Evolutionary conservation across 2,329 filamentous ascomycete genomes (phyloP), one percentile per base, ranked within the genome.

Genomic region (Dothistroma pini): DNA sequence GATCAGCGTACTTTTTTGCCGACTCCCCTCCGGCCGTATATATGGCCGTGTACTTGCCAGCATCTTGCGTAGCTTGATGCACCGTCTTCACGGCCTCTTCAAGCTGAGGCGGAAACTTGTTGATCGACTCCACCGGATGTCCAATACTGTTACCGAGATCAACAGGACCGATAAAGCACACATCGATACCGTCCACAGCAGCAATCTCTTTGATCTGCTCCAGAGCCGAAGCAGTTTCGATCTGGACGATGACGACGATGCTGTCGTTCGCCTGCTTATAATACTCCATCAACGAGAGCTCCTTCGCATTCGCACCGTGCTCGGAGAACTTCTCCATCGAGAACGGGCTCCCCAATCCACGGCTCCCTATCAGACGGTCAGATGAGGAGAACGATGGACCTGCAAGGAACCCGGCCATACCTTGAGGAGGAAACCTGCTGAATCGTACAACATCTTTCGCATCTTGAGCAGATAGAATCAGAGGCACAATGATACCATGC

Each of bases 91-190:
- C 83, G 1, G 83, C 83, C 9, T 76, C 72, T 38, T 79, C 77
- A 52, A 85, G 68, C 62, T 84, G 80, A 1, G 77, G 76, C 50
- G 80, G 77, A 72, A 83, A 81, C 3, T 71, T 74, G 6, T 76
- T 75, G 16, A 65, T 58, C 1, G 75, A 73, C 1, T 81, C 62
- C 14, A 84, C 80, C 0, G 82, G 81, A 57, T 81, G 76, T 2
- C 82, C 83, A 54, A 85, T 84, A 56, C 82, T 83, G 67, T 84
- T 85, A 22, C 83, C 83, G 0, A 84, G 73, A 72, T 84, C 82
- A 70, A 81, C 83, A 2, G 82, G 82, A 0, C 82, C 82, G 57
- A 84, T 77, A 32, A 84, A 77, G 10, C 83, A 63, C 4, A 63
- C 62, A 64, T 83, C 81, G 12, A 84, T 78, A 1, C 82, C 82